phyloP scores from a whole-genome alignment of 805 yeast genomes.

The Candida ipomoeae region DNA sequence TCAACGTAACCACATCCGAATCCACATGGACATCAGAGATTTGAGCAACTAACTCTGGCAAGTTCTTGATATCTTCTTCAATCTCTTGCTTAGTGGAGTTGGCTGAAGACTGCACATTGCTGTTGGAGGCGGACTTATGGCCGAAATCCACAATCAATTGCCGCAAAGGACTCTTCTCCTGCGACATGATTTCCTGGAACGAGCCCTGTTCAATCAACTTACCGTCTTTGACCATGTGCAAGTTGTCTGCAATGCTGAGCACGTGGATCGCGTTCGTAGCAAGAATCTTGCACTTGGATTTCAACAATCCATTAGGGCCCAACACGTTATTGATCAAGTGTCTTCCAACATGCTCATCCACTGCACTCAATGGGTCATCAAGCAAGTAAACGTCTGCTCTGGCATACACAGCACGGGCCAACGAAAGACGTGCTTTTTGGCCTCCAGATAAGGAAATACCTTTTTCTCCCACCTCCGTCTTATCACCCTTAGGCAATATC shows the following conservation, averaged over 20 bases:
- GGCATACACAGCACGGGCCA: slow-evolving; percentile 94
- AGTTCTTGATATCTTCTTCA: slow-evolving; percentile 12
- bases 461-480: slow-evolving; percentile 92
- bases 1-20: slow-evolving; percentile 35
- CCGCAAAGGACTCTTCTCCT: slow-evolving; percentile 46
- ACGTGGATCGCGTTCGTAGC: slow-evolving; percentile 88
- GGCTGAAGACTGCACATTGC: slow-evolving; percentile 14
- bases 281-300: slow-evolving; percentile 67
- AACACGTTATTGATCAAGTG: slow-evolving; percentile 79
- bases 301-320: slow-evolving; percentile 74
- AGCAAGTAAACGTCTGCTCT: slow-evolving; percentile 87
- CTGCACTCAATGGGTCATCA: slow-evolving; percentile 94
- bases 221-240: slow-evolving; percentile 69
- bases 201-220: slow-evolving; percentile 63
- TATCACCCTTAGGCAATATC: slow-evolving; percentile 83
- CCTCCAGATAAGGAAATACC: slow-evolving; percentile 97
- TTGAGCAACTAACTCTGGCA: slow-evolving; percentile 25
- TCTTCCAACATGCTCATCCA: slow-evolving; percentile 93
- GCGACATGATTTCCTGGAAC: slow-evolving; percentile 47
- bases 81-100: slow-evolving; percentile 21
- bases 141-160: slow-evolving; percentile 63
- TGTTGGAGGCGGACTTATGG: slow-evolving; percentile 28
- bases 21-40: slow-evolving; percentile 27
- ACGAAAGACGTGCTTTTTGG: slow-evolving; percentile 90
- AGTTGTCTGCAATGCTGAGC: slow-evolving; percentile 65